Percentiles rank a stretch among this genome's conserved stretches.
phyloP scores from a whole-genome alignment of 495 filamentous ascomycete species.

The Cairneyella variabilis region DNA sequence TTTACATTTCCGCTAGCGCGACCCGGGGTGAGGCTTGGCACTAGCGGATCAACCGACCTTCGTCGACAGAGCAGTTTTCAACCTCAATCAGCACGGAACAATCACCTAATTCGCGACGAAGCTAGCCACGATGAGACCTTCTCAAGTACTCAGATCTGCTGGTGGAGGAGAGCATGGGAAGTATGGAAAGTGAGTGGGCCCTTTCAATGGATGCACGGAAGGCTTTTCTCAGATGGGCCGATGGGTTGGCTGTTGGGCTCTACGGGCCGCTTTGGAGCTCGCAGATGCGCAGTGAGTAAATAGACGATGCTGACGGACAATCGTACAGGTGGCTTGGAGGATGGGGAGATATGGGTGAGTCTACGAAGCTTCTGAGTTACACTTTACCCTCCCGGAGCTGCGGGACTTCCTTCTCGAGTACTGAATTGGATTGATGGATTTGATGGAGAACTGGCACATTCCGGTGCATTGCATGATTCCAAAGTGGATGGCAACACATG shows the following conservation, averaged over 20 bases:
- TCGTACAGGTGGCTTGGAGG: constrained; percentile 73
- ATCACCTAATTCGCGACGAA: constrained; percentile 17
- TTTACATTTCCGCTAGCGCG: constrained; percentile 36
- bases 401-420: too few relatives aligned
- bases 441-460: too few relatives aligned
- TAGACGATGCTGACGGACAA: too few relatives aligned
- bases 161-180: constrained; percentile 55
- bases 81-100: constrained; percentile 20
- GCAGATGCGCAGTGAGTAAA: too few relatives aligned
- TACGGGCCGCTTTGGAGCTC: constrained; percentile 15
- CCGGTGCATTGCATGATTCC: too few relatives aligned
- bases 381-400: too few relatives aligned
- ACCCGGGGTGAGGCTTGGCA: constrained; percentile 30
- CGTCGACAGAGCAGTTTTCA: constrained; percentile 15
- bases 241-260: constrained; percentile 22
- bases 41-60: constrained; percentile 12
- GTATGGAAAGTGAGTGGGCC: constrained; percentile 64
- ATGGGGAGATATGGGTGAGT: constrained; percentile 86
- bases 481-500: too few relatives aligned
- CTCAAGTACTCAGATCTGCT: constrained; percentile 44
- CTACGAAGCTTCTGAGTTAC: background rate
- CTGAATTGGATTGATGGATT: too few relatives aligned
- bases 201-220: background rate
- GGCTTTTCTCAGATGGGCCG: constrained; percentile 13
- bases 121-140: constrained; percentile 58